Evolutionary conservation across 257 asterid species (phyloP).

Genomic region (Ophiorrhiza pumila): DNA sequence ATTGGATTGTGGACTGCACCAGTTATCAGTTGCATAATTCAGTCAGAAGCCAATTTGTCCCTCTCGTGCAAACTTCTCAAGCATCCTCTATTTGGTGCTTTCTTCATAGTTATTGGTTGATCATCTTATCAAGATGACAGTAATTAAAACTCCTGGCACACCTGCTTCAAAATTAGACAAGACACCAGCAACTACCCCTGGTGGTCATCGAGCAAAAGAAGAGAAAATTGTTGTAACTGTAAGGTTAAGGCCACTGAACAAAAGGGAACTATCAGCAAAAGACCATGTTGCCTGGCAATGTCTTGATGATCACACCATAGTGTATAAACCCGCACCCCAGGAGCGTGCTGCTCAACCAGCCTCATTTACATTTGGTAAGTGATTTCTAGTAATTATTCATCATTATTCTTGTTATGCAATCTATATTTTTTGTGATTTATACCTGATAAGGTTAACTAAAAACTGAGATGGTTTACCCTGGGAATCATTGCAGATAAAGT

Average conservation of each 20-base stretch:
- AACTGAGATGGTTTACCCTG: not conserved
- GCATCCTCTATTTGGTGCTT: not conserved
- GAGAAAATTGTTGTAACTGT: conserved; percentile 93
- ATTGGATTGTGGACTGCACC: not conserved
- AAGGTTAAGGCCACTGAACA: conserved; percentile 82
- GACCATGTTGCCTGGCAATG: conserved; percentile 95
- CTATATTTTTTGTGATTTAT: not conserved
- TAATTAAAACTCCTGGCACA: conserved; percentile 60
- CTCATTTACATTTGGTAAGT: conserved; percentile 73
- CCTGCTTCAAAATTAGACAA: conserved; percentile 72
- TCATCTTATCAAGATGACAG: conserved; percentile 48
- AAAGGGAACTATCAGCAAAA: conserved; percentile 69
- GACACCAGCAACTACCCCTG: conserved; percentile 70
- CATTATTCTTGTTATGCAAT: not conserved
- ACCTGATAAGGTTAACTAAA: not conserved
- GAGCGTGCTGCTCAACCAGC: conserved; percentile 58
- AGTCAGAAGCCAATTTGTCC: not conserved
- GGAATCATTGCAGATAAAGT: conserved; percentile 61
- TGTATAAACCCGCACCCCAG: conserved; percentile 47
- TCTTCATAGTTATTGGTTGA: not conserved
- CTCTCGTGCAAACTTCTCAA: conserved; percentile 19
- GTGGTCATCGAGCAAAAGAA: conserved; percentile 57
- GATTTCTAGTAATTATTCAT: not conserved
- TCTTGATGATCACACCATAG: conserved; percentile 67
- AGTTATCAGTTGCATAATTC: not conserved